A percentile compares a stretch with the other conserved stretches of the same genome.
Evolutionary conservation across 2,329 filamentous ascomycete species (phyloP).

Genomic region (Elsinoe fawcettii): DNA sequence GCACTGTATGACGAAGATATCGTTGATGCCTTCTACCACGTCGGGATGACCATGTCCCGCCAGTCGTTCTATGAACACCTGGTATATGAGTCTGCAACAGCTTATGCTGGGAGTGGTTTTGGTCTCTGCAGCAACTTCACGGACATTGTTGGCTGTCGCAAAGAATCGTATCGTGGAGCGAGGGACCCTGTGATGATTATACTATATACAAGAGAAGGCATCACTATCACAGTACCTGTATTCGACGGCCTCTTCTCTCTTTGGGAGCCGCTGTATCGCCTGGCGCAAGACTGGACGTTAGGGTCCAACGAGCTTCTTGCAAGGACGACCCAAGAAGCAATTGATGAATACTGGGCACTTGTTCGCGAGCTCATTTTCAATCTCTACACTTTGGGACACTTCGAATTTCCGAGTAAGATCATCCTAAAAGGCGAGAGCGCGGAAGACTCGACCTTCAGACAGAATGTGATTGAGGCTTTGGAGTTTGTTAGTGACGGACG

Average conservation of each 20-base stretch:
- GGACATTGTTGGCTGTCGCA: no score
- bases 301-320: neutral
- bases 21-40: neutral
- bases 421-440: neutral
- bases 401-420: neutral
- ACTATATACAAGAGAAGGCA: neutral
- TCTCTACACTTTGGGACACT: no score
- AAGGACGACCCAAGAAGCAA: neutral
- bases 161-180: no score
- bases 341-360: slow-evolving; percentile 1
- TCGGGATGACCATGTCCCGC: no score
- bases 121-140: neutral
- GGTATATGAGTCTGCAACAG: neutral
- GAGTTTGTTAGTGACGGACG: neutral
- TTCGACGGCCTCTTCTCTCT: neutral
- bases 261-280: neutral
- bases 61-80: neutral
- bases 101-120: neutral
- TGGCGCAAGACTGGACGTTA: neutral
- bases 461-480: neutral
- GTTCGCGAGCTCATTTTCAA: no score
- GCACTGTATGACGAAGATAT: slow-evolving; percentile 3
- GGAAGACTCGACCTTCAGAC: neutral
- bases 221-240: neutral
- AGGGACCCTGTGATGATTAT: neutral